phyloP scores from a whole-genome alignment of 1,284 basidiomycete genomes.

The Ceratobasidium sp. region DNA sequence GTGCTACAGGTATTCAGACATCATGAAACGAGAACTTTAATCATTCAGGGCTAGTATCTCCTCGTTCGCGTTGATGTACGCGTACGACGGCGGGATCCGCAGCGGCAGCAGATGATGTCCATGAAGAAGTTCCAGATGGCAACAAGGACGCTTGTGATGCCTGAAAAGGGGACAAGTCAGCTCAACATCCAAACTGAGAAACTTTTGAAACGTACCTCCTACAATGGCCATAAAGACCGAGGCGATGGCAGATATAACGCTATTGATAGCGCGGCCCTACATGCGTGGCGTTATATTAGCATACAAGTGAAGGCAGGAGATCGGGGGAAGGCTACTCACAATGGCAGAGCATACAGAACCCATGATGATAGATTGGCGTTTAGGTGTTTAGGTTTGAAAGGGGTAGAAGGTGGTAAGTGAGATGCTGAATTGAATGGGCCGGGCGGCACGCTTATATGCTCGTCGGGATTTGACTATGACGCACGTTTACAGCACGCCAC shows the following conservation, averaged over 20 bases:
- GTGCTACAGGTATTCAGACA: not conserved
- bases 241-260: constrained; percentile 49
- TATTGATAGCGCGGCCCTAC: constrained; percentile 47
- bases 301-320: not conserved
- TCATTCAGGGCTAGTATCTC: constrained; percentile 15
- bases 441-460: constrained; percentile 1
- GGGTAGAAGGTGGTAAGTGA: not conserved
- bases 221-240: constrained; percentile 49
- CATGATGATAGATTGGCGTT: constrained; percentile 15
- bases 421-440: not conserved
- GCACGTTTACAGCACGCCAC: not conserved
- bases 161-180: not conserved
- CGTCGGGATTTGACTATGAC: not conserved
- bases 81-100: constrained; percentile 47
- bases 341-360: constrained; percentile 50
- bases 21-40: not conserved
- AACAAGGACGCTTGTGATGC: constrained; percentile 47
- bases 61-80: constrained; percentile 1
- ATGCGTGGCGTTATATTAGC: not conserved
- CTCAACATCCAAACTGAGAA: not conserved
- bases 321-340: not conserved
- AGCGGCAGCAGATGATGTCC: constrained; percentile 50
- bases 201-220: constrained; percentile 44
- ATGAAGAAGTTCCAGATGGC: constrained; percentile 50
- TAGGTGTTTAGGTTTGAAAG: constrained; percentile 2